Conservation (phyloP, 1,139 yeast species). For the Diutina mesorugosa region DNA sequence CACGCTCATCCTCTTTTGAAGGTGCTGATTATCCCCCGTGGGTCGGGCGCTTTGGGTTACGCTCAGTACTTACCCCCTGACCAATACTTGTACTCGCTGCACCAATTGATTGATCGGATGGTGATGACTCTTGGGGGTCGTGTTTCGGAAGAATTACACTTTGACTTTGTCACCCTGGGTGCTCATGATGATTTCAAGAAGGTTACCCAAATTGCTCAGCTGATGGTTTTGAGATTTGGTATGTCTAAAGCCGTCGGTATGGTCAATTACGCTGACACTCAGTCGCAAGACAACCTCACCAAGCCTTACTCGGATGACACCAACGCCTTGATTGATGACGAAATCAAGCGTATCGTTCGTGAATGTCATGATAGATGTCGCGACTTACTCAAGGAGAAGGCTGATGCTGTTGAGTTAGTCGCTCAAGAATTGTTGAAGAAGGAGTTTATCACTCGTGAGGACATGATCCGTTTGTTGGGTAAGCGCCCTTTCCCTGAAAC, state of each 20-base stretch:
- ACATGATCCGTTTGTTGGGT: constrained; percentile 78
- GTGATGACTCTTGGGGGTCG: constrained; percentile 96
- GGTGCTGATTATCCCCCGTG: constrained; percentile 93
- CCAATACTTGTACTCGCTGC: constrained; percentile 65
- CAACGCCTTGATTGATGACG: constrained; percentile 66
- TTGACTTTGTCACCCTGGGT: constrained; percentile 84
- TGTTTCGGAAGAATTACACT: constrained; percentile 87
- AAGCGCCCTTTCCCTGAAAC: constrained; percentile 83
- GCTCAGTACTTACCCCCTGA: constrained; percentile 97
- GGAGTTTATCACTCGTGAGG: constrained; percentile 83
- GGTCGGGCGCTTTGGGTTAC: constrained; percentile 94
- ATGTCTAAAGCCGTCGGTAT: constrained; percentile 83
- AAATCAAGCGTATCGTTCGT: constrained; percentile 68
- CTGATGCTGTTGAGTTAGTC: constrained; percentile 64
- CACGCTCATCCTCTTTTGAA: constrained; percentile 87
- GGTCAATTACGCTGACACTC: constrained; percentile 47
- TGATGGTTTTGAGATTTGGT: constrained; percentile 87
- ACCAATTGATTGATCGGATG: constrained; percentile 81
- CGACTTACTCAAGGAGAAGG: constrained; percentile 52
- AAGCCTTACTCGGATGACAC: constrained; percentile 91
- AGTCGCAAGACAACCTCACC: constrained; percentile 52
- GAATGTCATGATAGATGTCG: constrained; percentile 68
- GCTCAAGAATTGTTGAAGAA: constrained; percentile 76
- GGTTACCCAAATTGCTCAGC: constrained; percentile 87
- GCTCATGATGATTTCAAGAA: constrained; percentile 94